Evolutionary conservation across 306 rosid genomes (phyloP).

Genomic region (Prinsepia uniflora): DNA sequence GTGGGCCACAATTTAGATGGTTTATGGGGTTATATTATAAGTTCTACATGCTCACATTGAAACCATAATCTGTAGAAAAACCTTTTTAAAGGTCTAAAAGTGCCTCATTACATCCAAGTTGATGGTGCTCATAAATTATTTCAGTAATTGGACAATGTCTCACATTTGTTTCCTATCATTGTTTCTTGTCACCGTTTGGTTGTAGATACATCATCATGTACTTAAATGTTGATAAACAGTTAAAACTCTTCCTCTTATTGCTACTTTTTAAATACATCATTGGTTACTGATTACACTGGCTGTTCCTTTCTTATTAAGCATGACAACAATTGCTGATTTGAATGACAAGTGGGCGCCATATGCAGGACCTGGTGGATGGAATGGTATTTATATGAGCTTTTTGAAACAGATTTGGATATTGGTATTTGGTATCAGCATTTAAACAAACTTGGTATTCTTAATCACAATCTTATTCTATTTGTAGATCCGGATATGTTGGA

Average conservation of each 20-base stretch:
- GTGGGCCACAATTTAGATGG: conserved; percentile 4
- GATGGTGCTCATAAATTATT: background rate
- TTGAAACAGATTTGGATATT: conserved; percentile 6
- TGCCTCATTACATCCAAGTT: background rate
- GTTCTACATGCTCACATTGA: conserved; percentile 5
- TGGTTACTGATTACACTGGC: conserved; percentile 25
- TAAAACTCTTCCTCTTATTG: background rate
- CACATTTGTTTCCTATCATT: background rate
- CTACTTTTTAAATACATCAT: background rate
- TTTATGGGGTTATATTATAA: conserved; percentile 12
- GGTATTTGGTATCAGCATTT: conserved; percentile 21
- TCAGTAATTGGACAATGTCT: background rate
- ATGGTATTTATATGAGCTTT: conserved; percentile 51
- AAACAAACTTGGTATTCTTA: conserved; percentile 20
- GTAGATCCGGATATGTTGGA: conserved; percentile 99
- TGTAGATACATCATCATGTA: background rate
- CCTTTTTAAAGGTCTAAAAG: background rate
- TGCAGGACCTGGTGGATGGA: conserved; percentile 99
- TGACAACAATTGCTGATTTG: conserved; percentile 87
- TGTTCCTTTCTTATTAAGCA: conserved; percentile 46
- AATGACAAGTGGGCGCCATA: conserved; percentile 94
- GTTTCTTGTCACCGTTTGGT: conserved; percentile 4
- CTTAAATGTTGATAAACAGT: background rate
- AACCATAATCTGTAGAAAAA: background rate
- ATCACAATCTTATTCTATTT: conserved; percentile 14